Evolutionary conservation across 2,329 filamentous ascomycete genomes (phyloP), one percentile per base, ranked within the genome.

Genomic region (Amylocarpus encephaloides): DNA sequence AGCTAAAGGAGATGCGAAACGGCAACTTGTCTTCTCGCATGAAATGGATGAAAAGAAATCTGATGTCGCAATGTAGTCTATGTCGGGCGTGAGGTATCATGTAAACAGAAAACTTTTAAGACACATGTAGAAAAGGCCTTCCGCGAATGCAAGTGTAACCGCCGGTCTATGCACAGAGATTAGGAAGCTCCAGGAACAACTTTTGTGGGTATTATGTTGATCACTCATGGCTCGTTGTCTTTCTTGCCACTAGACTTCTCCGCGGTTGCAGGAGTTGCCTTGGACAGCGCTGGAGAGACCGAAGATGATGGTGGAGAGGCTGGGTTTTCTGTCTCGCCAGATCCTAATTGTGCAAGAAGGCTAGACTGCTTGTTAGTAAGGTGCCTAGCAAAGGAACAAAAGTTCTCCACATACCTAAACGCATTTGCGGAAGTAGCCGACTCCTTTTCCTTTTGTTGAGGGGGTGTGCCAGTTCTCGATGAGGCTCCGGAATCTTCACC

Each of bases 391-490:
- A 11, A 26, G 6, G 26, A 22, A 22, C 43, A 36, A 19, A 42
- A 13, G 22, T 10, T 10, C 29, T 9, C 19, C 55, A 61, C 85
- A 77, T 82, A 96, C 91, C 89, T 92, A 75, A 95, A 98, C 61
- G 91, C 85, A 75, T 98, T 98, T 60, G 84, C 82, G 65, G 86
- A 86, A 52, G 81, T 85, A 47, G 79, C 78, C 62, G 78, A 79
- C 55, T 76, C 72, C 66, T 78, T 77, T 55, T 77, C 72, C 59
- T 81, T 75, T 68, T 84, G 81, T 67, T 84, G 82, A 41, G 90
- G 87, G 49, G 91, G 91, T 43, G 92, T 97, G 62, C 87, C 88
- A 49, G 89, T 94, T 60, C 93, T 84, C 53, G 91, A 96, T 49
- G 89, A 94, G 59, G 85, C 81, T 62, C 82, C 87, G 54, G 91